Conservation (phyloP, 768 basidiomycete species). For the Porphyrellus cyaneotinctus region DNA sequence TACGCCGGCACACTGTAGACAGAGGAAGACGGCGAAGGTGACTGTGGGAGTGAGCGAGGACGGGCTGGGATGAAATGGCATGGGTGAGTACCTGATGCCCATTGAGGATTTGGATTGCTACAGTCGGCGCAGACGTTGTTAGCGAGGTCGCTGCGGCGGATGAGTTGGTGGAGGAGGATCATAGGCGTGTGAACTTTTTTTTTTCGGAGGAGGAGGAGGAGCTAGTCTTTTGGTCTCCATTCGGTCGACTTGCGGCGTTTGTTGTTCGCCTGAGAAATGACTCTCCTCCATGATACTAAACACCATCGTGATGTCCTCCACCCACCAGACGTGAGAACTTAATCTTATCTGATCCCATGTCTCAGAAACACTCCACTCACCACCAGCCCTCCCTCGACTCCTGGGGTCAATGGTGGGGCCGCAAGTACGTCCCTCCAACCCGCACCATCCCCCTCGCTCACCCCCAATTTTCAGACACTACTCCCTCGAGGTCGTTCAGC, state of each 20-base stretch:
- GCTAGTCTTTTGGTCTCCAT: too few species aligned
- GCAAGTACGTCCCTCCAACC: slow-evolving; percentile 46
- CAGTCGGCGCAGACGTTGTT: slow-evolving; percentile 86
- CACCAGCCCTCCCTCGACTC: too few species aligned
- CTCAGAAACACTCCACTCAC: neutral
- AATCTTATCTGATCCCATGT: slow-evolving; percentile 33
- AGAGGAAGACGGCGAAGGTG: slow-evolving; percentile 86
- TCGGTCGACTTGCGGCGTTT: too few species aligned
- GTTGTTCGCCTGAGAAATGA: slow-evolving; percentile 3
- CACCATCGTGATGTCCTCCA: neutral
- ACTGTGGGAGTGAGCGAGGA: slow-evolving; percentile 9
- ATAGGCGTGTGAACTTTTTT: slow-evolving; percentile 6
- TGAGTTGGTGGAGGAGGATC: slow-evolving; percentile 58
- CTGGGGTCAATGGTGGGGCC: slow-evolving; percentile 70
- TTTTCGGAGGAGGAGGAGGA: too few species aligned
- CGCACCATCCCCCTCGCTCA: neutral
- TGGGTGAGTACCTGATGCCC: slow-evolving; percentile 68
- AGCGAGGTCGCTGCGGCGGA: slow-evolving; percentile 62
- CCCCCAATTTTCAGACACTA: slow-evolving; percentile 57
- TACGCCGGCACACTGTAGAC: slow-evolving; percentile 80
- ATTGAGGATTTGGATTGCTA: slow-evolving; percentile 87
- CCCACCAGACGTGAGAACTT: slow-evolving; percentile 24
- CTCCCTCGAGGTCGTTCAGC: slow-evolving; percentile 79
- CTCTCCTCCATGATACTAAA: neutral
- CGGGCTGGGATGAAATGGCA: too few species aligned